Conservation (phyloP, 2,329 filamentous ascomycete genomes). For the Verticillium nonalfalfae region DNA sequence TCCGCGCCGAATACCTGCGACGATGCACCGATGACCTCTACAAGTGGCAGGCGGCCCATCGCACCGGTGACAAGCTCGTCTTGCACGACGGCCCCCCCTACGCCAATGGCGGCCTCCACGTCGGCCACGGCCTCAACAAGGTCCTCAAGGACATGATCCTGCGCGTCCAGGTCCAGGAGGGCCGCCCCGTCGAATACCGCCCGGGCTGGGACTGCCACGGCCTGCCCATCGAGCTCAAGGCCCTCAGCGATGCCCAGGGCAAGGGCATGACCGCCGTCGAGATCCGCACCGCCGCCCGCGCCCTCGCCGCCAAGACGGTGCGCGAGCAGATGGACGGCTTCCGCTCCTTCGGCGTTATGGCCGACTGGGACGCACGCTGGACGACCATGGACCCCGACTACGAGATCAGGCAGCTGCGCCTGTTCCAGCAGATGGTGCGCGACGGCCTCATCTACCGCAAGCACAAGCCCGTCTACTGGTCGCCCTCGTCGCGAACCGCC, state of each 20-base stretch:
- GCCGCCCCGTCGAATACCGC: constrained; percentile 70
- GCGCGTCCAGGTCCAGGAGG: constrained; percentile 72
- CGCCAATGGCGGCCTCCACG: constrained; percentile 85
- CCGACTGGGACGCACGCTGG: constrained; percentile 71
- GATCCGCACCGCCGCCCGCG: constrained; percentile 57
- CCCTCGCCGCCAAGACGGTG: constrained; percentile 63
- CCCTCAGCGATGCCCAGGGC: constrained; percentile 53
- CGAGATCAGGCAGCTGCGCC: constrained; percentile 66
- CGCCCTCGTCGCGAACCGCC: constrained; percentile 69
- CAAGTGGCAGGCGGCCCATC: constrained; percentile 66
- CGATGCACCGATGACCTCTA: constrained; percentile 85
- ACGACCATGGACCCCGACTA: constrained; percentile 73
- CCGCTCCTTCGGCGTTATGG: constrained; percentile 69
- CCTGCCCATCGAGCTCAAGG: constrained; percentile 94
- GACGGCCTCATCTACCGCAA: constrained; percentile 70
- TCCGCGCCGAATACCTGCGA: constrained; percentile 56
- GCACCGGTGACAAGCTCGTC: constrained; percentile 59
- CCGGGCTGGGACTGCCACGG: constrained; percentile 99
- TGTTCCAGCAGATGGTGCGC: constrained; percentile 71
- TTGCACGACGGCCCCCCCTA: constrained; percentile 93
- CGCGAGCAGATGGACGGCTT: constrained; percentile 69
- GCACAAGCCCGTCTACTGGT: constrained; percentile 85
- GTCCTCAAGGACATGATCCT: constrained; percentile 92
- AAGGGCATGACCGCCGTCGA: constrained; percentile 44
- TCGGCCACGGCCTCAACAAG: constrained; percentile 95